phyloP scores from a whole-genome alignment of 2,329 filamentous ascomycete genomes.

The Neopestalotiopsis sp. region DNA sequence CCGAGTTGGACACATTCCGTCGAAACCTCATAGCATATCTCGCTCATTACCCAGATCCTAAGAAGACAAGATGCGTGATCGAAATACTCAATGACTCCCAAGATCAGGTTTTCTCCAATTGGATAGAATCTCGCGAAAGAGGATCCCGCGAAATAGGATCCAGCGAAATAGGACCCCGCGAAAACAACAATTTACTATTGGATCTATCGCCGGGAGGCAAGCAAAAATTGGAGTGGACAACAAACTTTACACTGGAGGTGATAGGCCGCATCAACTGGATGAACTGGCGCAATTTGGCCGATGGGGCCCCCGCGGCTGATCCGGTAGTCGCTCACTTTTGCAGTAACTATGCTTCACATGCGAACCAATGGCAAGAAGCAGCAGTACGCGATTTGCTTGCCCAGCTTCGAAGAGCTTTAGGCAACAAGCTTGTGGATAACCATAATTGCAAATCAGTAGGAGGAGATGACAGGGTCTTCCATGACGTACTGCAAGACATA shows the following conservation, averaged over 20 bases:
- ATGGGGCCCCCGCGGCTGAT: not conserved
- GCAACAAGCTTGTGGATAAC: not conserved
- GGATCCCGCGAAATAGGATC: not conserved
- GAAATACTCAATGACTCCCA: slow-evolving; percentile 2
- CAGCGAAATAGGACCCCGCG: not conserved
- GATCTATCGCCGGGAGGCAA: not conserved
- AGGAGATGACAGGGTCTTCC: not conserved
- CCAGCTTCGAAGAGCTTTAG: not conserved
- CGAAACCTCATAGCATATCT: not conserved
- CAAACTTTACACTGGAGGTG: slow-evolving; percentile 10
- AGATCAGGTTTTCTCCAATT: not conserved
- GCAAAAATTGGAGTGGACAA: slow-evolving; percentile 6
- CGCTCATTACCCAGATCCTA: slow-evolving; percentile 4
- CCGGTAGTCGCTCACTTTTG: not conserved
- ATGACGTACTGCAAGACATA: not conserved
- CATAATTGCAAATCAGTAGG: not conserved
- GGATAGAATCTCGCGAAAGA: too few relatives aligned
- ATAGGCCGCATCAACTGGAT: slow-evolving; percentile 7
- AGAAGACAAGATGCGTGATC: not conserved
- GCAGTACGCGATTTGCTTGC: slow-evolving; percentile 1
- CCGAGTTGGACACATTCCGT: not conserved
- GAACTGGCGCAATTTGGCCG: not conserved
- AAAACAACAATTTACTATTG: not conserved
- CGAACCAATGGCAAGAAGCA: not conserved
- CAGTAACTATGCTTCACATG: not conserved